Percentiles rank a stretch among this genome's conserved stretches.
Evolutionary conservation across 257 asterid genomes (phyloP).

Genomic region (Handroanthus guayacan): DNA sequence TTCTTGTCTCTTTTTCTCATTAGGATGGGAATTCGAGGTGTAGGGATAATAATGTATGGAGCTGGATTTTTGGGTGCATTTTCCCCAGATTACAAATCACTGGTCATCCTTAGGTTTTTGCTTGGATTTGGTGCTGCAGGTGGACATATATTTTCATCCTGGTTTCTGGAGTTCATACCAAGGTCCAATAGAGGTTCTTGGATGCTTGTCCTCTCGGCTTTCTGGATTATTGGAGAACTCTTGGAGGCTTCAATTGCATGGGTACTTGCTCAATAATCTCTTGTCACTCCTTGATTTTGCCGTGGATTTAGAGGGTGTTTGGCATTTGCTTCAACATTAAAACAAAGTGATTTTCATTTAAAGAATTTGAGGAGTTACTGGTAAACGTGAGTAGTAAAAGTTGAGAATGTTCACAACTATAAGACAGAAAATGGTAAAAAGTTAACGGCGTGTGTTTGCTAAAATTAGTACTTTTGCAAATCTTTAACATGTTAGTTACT

Average conservation of each 20-base stretch:
- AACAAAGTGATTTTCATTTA: too few species aligned
- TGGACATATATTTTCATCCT: constrained; percentile 50
- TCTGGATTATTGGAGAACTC: constrained; percentile 53
- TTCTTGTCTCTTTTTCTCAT: neutral
- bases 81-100: constrained; percentile 40
- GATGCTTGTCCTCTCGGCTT: constrained; percentile 40
- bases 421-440: too few species aligned
- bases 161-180: constrained; percentile 61
- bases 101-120: constrained; percentile 47
- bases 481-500: too few species aligned
- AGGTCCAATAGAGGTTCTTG: constrained; percentile 54
- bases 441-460: too few species aligned
- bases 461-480: too few species aligned
- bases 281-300: too few species aligned
- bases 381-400: too few species aligned
- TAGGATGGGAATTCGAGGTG: constrained; percentile 32
- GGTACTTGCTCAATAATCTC: constrained; percentile 35
- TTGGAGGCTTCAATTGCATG: constrained; percentile 58
- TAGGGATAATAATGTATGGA: constrained; percentile 5
- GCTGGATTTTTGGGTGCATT: constrained; percentile 42
- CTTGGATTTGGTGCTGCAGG: constrained; percentile 61
- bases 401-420: too few species aligned
- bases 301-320: too few species aligned
- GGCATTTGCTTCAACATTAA: too few species aligned
- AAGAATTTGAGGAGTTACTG: too few species aligned